Conservation (phyloP, 164 flowering plant genomes). For the Chimonanthus praecox region DNA sequence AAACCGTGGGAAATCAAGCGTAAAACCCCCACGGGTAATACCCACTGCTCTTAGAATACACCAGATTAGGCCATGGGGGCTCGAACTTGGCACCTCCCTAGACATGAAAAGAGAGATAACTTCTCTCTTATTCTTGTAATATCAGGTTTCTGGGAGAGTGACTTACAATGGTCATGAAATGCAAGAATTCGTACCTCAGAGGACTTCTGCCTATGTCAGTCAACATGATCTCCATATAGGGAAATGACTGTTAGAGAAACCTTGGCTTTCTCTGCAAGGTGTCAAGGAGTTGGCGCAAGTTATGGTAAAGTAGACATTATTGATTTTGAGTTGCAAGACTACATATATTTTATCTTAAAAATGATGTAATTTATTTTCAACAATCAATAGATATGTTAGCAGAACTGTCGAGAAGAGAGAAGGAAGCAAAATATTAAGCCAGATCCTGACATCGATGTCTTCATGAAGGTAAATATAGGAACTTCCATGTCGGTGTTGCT, state of each 20-base stretch:
- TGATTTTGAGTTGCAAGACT: not conserved
- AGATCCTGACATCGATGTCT: slow-evolving; percentile 96
- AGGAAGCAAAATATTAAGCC: slow-evolving; percentile 78
- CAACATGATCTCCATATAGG: slow-evolving; percentile 81
- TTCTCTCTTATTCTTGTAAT: not conserved
- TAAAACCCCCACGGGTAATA: too few species aligned
- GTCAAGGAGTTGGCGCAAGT: slow-evolving; percentile 90
- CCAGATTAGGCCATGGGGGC: too few species aligned
- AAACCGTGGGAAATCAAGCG: too few species aligned
- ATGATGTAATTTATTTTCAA: not conserved
- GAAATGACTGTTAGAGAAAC: slow-evolving; percentile 99
- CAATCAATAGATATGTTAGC: slow-evolving; percentile 70
- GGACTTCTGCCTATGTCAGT: slow-evolving; percentile 87
- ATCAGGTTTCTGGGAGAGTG: slow-evolving; percentile 68
- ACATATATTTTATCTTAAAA: too few species aligned
- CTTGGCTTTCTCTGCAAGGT: slow-evolving; percentile 75
- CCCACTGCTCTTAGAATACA: too few species aligned
- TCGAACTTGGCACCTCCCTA: not conserved
- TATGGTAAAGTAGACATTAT: slow-evolving; percentile 42
- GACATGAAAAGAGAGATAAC: not conserved
- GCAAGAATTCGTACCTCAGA: slow-evolving; percentile 76
- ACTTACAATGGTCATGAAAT: slow-evolving; percentile 79
- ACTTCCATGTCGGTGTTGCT: not conserved
- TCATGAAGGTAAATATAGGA: slow-evolving; percentile 63
- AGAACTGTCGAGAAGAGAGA: slow-evolving; percentile 93